Base-by-base conservation (phyloP, 2,329 filamentous ascomycete species). In the Cryphonectria carpinicola region DNA sequence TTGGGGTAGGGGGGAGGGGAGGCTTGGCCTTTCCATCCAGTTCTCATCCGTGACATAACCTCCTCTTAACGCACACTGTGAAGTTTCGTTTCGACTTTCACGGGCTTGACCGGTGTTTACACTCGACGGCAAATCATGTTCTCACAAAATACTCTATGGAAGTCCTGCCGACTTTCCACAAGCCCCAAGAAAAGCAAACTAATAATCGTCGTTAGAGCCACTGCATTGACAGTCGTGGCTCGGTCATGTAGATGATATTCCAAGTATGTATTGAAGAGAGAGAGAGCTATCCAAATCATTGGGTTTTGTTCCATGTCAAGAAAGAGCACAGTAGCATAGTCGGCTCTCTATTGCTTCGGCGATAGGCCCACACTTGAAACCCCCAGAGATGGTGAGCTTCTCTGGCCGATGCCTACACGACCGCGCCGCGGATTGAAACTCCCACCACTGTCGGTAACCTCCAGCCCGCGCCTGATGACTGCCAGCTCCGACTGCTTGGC, bases 391-490 rank as follows among this genome's bases (percentile, higher is more conserved):
- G 41, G 6, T 60, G 69, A n/a, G 39, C 52, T 37, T 28, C 25
- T 64, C 28, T 56, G 35, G 17, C 19, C 22, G 39, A 13, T 17
- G 11, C 28, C 46, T 13, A 19, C 46, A 22, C 58, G 54, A 1
- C 19, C 58, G n/a, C 67, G 70, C 49, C 69, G 35, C 46, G 72
- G 64, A 19, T 75, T 72, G 61, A 73, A 73, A 2, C 65, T 52
- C 14, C 22, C 58, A 0, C 73, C 70, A 1, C 67, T 73, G 32
- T 76, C 74, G 2, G 72, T 75, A 1, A 71, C 52, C 63, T 76
- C 74, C 0, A 75, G 66, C 32, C 74, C 75, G 3, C 73, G 70
- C 62, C 70, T 73, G 62, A 76, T 74, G 3, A 75, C 71, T 3
- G 73, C 75, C 64, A 75, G 52, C 39, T 75, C 73, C 1, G 69